Base-by-base conservation (phyloP, 352 stramenopile genomes). In the Saprolegnia parasitica region DNA sequence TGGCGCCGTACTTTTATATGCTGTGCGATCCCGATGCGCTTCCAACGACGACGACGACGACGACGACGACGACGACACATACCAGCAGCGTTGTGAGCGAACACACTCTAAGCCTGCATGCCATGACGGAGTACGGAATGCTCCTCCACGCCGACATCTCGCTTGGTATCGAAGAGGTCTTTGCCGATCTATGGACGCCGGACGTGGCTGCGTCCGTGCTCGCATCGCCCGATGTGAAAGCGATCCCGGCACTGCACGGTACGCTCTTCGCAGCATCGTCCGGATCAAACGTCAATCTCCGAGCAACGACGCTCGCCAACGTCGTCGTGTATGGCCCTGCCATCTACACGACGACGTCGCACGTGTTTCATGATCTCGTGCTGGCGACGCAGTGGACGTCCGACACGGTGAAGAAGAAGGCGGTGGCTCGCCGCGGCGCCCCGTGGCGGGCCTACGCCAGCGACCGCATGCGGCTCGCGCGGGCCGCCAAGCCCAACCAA, bases 81-180 rank as follows among this genome's bases (percentile, higher is more conserved):
- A 35, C 29, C 29, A 35, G 29, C 29, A 6, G 29, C 29, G 29
- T 35, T 35, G 29, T 5, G 29, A 35, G 29, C 29, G 2, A 2
- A 35, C 29, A 2, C 2, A 5, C 29, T 2, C 29, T 5, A 2
- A 35, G 29, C 5, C 2, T 6, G 29, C 29, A 35, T 5, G 29
- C 5, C 29, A 35, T 35, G 29, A 6, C 29, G 2, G 29, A 35
- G 29, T 35, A 35, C 29, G 29, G 29, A 2, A 35, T 35, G 29
- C 29, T 35, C 29, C 29, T 35, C 29, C 29, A 35, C 5, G 29
- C 5, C 29, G 29, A 35, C 5, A 5, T 5, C 2, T 35, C 29
- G 29, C 29, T 35, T 5, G 23, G 24, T 13, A 61, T 68, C 32
- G 62, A 68, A 13, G 62, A 68, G 21, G 1, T 68, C 8, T 68